Percentiles rank a stretch among this genome's conserved stretches.
Conservation (phyloP, 2,329 filamentous ascomycete genomes). For the Colletotrichum sp. region DNA sequence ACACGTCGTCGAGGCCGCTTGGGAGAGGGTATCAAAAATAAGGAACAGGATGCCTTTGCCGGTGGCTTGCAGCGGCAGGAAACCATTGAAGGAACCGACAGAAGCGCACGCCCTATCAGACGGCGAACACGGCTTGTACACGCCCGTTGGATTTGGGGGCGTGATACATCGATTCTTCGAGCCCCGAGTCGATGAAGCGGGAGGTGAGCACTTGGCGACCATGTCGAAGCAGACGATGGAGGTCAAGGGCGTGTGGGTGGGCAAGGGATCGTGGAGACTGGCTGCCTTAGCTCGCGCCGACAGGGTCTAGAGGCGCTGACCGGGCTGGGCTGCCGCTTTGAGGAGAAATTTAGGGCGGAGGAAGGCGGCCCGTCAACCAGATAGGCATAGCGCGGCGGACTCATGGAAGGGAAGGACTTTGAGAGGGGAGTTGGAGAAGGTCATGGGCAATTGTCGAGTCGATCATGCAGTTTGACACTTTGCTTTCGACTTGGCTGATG, state of each 20-base stretch:
- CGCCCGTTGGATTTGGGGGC: neutral
- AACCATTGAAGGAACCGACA: neutral
- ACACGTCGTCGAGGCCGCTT: neutral
- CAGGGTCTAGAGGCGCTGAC: neutral
- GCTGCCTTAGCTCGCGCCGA: neutral
- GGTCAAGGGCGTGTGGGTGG: neutral
- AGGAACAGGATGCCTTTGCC: neutral
- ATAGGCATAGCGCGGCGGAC: slow-evolving; percentile 17
- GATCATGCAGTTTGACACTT: neutral
- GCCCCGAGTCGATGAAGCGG: neutral
- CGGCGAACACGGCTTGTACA: neutral
- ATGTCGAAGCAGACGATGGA: neutral
- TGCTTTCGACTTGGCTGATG: neutral
- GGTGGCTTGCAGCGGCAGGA: neutral
- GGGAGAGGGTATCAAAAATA: neutral
- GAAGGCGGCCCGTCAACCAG: slow-evolving; percentile 24
- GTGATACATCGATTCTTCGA: neutral
- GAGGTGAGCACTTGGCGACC: neutral
- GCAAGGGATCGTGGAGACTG: neutral
- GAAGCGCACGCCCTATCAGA: neutral
- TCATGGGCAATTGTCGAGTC: neutral
- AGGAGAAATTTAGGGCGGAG: slow-evolving; percentile 21
- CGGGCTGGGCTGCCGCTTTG: slow-evolving; percentile 3
- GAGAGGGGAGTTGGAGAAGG: neutral
- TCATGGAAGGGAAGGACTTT: neutral